A percentile compares a stretch with the other conserved stretches of the same genome.
phyloP scores from a whole-genome alignment of 1,284 basidiomycete species.

The Heterobasidion parviporum region DNA sequence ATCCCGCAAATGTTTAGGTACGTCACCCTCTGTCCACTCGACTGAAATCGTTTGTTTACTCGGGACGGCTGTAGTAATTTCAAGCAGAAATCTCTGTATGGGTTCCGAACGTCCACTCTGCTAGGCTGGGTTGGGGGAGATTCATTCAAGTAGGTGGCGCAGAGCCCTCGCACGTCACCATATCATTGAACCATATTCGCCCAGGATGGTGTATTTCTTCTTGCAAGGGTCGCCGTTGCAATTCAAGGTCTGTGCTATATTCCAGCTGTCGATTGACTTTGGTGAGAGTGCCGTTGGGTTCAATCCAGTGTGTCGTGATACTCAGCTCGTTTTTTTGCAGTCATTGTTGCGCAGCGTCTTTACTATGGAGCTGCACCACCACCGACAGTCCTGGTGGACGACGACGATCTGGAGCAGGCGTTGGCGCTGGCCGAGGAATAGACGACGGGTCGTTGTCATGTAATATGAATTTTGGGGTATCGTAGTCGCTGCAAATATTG shows the following conservation, averaged over 20 bases:
- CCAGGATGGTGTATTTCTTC: slow-evolving; percentile 76
- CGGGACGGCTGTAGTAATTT: slow-evolving; percentile 45
- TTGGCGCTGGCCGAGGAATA: slow-evolving; percentile 52
- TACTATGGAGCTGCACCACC: slow-evolving; percentile 63
- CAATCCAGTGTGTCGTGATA: slow-evolving; percentile 1
- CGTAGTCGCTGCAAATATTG: not conserved
- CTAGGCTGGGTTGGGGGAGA: slow-evolving; percentile 80
- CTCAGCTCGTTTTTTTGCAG: slow-evolving; percentile 25
- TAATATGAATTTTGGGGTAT: not conserved
- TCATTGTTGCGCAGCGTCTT: slow-evolving; percentile 63
- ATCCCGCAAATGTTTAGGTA: slow-evolving; percentile 74
- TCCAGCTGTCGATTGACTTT: slow-evolving; percentile 70
- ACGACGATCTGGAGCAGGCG: slow-evolving; percentile 68
- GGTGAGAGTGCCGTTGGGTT: slow-evolving; percentile 35
- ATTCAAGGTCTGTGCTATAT: slow-evolving; percentile 74
- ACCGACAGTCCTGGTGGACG: slow-evolving; percentile 37
- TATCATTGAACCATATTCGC: not conserved
- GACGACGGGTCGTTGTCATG: not conserved
- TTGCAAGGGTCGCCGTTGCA: slow-evolving; percentile 60
- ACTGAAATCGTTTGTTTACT: slow-evolving; percentile 5
- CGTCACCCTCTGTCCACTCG: slow-evolving; percentile 11
- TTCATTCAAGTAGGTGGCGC: slow-evolving; percentile 59
- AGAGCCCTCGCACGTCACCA: not conserved
- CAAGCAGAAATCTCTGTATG: slow-evolving; percentile 70
- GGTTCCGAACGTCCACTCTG: slow-evolving; percentile 76